phyloP scores from a whole-genome alignment of 2,329 filamentous ascomycete genomes.

The Raffaelea ambrosiae region DNA sequence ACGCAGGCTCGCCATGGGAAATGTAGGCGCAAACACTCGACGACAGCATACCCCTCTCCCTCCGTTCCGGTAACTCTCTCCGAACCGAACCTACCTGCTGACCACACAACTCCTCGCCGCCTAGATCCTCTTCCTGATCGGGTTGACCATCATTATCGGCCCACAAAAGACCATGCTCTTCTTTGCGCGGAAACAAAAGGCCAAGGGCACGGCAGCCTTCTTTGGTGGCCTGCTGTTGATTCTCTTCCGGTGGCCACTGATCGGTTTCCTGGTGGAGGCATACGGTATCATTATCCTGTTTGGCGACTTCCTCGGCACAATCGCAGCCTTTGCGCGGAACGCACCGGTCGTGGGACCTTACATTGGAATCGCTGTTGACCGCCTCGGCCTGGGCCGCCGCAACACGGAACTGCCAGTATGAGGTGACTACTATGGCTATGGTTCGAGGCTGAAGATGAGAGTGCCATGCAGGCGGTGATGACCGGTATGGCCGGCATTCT shows the following conservation, averaged over 20 bases:
- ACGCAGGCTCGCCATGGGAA: constrained; percentile 97
- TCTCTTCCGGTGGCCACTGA: constrained; percentile 79
- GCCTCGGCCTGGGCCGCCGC: constrained; percentile 55
- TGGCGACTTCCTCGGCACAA: constrained; percentile 91
- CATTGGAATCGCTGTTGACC: constrained; percentile 66
- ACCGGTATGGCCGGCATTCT: too few relatives aligned
- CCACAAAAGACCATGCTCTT: constrained; percentile 84
- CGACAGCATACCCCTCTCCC: too few relatives aligned
- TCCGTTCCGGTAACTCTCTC: constrained; percentile 7
- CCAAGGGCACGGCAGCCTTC: constrained; percentile 86
- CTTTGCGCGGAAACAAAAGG: constrained; percentile 89
- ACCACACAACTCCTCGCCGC: neutral
- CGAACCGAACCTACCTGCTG: constrained; percentile 2
- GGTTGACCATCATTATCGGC: constrained; percentile 92
- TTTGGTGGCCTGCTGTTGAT: constrained; percentile 76
- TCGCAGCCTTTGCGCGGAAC: constrained; percentile 77
- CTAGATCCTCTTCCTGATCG: constrained; percentile 95
- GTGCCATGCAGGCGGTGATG: too few relatives aligned
- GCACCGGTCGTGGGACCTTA: constrained; percentile 82
- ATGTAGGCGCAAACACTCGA: too few relatives aligned
- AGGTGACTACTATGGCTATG: too few relatives aligned
- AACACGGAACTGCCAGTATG: constrained; percentile 73
- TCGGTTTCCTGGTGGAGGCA: constrained; percentile 82
- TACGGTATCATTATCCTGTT: constrained; percentile 93
- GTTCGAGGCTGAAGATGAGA: too few relatives aligned